Conservation (phyloP, 169 alveolate species). For the Babesia bigemina region DNA sequence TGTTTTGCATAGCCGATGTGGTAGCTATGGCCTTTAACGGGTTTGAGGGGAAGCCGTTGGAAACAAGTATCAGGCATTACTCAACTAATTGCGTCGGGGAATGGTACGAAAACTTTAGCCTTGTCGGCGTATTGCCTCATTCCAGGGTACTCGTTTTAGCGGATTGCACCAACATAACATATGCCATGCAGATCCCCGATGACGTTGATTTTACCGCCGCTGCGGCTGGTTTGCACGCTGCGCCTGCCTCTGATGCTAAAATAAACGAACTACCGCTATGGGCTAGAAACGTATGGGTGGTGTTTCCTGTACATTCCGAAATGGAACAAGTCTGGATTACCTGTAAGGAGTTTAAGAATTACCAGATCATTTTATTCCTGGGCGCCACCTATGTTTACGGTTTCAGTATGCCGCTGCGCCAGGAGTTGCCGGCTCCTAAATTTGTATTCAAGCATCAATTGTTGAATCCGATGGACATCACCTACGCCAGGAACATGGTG, state of each 20-base stretch:
- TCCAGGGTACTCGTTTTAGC: conserved; percentile 22
- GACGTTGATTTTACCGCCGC: conserved; percentile 1
- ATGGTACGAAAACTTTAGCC: conserved; percentile 30
- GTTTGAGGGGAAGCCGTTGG: background rate
- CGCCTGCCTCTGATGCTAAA: background rate
- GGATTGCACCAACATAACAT: conserved; percentile 48
- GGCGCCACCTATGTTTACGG: conserved; percentile 18
- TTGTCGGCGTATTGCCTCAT: conserved; percentile 26
- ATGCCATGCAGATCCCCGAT: conserved; percentile 23
- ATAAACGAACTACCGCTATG: no score
- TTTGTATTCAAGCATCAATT: conserved; percentile 23
- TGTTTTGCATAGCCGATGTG: conserved; percentile 43
- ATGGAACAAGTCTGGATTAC: conserved; percentile 10
- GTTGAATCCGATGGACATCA: conserved; percentile 54
- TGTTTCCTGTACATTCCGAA: no score
- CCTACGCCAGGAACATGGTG: background rate
- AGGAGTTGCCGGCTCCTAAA: background rate
- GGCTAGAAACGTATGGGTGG: no score
- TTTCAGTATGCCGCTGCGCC: conserved; percentile 7
- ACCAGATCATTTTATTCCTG: conserved; percentile 10
- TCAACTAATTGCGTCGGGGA: background rate
- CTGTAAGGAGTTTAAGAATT: conserved; percentile 29
- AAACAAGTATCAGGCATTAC: no score
- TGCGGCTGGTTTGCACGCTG: no score
- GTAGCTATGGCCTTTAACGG: background rate